These are phyloP conservation scores for Blastomyces percursus DNA, from an alignment of 2,329 filamentous ascomycete genomes.

Conservation along the genomic window DNA sequence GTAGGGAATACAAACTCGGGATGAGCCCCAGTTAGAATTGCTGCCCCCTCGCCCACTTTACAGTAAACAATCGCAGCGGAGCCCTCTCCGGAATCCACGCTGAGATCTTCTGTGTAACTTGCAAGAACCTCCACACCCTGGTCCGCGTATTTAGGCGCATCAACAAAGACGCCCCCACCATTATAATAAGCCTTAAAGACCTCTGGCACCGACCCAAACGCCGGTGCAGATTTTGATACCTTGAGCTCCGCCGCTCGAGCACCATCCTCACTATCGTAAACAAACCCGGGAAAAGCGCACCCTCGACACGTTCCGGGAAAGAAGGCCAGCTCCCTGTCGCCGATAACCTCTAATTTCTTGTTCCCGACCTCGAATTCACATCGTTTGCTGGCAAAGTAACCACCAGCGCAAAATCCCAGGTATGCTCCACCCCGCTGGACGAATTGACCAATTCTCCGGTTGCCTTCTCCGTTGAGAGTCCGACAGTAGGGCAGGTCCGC, in stretches of 20 bases:
- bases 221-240: constrained; percentile 52
- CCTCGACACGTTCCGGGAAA: constrained; percentile 80
- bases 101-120: constrained; percentile 61
- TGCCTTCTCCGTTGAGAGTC: constrained; percentile 76
- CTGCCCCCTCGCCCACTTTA: constrained; percentile 68
- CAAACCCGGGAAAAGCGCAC: constrained; percentile 77
- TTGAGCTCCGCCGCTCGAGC: constrained; percentile 60
- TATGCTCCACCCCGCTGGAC: constrained; percentile 77
- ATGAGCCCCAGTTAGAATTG: constrained; percentile 75
- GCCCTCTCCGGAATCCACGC: constrained; percentile 62
- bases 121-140: constrained; percentile 71
- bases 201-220: constrained; percentile 43
- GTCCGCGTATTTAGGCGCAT: constrained; percentile 52
- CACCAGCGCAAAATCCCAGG: constrained; percentile 86
- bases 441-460: constrained; percentile 71
- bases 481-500: constrained; percentile 90
- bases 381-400: constrained; percentile 69
- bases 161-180: constrained; percentile 85
- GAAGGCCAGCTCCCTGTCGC: constrained; percentile 73
- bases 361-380: constrained; percentile 93
- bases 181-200: constrained; percentile 78
- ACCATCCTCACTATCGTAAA: constrained; percentile 78
- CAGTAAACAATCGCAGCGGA: constrained; percentile 75
- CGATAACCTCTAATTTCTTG: constrained; percentile 69
- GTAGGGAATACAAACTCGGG: constrained; percentile 57